Base-by-base conservation (phyloP, 495 filamentous ascomycete species). In the Jackrogersella minutella region DNA sequence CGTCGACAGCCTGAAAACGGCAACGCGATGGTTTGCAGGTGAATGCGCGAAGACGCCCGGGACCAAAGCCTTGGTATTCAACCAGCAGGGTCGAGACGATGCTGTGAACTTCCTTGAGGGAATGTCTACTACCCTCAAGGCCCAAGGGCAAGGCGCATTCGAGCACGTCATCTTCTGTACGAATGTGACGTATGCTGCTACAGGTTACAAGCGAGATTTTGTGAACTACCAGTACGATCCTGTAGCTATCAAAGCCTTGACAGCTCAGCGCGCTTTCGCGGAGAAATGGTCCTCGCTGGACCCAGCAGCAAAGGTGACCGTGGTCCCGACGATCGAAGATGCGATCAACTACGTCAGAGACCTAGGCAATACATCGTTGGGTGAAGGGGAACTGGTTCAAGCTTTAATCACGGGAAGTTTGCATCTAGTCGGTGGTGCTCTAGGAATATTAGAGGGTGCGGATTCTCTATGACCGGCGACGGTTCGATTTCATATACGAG, bases 1-100 rank as follows among this genome's bases (percentile, higher is more conserved):
- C 0, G 81, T 89, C 14, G 93, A 97, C 68, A 96, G 92, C 71
- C 88, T 98, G 47, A 84, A 88, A 58, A 81, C 90, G 68, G 90
- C 91, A 1, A 89, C 87, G 2, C 81, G 82, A 31, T 99, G 95
- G 95, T 97, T 97, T 69, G 69, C 79, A 52, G 59, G 73, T 60
- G 76, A 81, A 78, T 74, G 73, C 70, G 57, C 74, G 59, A 36
- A 75, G 55, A 75, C 66, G 28, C 13, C 67, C 4, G 77, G 78
- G 0, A 75, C 75, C 8, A 82, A 88, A n/a, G 86, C 93, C 51
- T 80, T 99, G 54, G 87, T 99, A 50, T 99, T 98, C 84, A 99
- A 99, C 77, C 95, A 99, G 70, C 94, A 97, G 72, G 92, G 89
- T 9, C 88, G 93, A 14, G 84, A 90, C 52, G 91, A 93, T n/a